Evolutionary conservation across 2,329 filamentous ascomycete genomes (phyloP), one percentile per base, ranked within the genome.

Genomic region (Fusarium duplospermum): DNA sequence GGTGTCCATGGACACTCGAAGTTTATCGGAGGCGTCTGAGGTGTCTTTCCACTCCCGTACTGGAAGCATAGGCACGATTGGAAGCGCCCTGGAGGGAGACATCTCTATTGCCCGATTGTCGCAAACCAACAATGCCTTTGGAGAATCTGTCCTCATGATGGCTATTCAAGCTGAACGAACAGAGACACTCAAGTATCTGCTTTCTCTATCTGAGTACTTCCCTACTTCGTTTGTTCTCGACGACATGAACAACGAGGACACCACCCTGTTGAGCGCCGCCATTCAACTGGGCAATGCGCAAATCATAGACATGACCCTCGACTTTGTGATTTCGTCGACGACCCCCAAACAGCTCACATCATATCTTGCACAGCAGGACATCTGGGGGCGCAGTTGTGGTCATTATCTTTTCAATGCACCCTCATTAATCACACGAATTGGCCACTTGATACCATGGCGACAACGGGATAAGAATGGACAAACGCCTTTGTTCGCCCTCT

Each of bases 361-460:
- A 8, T 98, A 99, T 79, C 84, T 98, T 57, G 87, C 89, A 5
- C 87, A 89, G 70, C 93, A 96, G 78, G 96, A 99, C 79, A 90
- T 89, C 40, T 93, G 95, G 86, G 96, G 96, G 24, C 92, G 96
- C 76, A 97, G 95, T 71, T 90, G 94, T 62, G 96, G 93, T n/a
- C 96, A 99, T 82, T 99, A 99, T 81, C 87, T 99, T 18, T 99
- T 99, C 84, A 93, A 98, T 79, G 92, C 94, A 10, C 96, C 96
- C 3, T 88, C 89, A 62, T 86, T 99, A 22, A 96, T 99, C 75
- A 85, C 87, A 52, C 88, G 89, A 64, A 92, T 98, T 69, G 95
- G 95, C 3, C 88, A 89, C 69, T 84, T 96, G 74, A 86, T 99
- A 62, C 93, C 94, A 10, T 99, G 96, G 96, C 90, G 91, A 67